phyloP scores from a whole-genome alignment of 2,329 filamentous ascomycete genomes.

The Calonectria henricotiae region DNA sequence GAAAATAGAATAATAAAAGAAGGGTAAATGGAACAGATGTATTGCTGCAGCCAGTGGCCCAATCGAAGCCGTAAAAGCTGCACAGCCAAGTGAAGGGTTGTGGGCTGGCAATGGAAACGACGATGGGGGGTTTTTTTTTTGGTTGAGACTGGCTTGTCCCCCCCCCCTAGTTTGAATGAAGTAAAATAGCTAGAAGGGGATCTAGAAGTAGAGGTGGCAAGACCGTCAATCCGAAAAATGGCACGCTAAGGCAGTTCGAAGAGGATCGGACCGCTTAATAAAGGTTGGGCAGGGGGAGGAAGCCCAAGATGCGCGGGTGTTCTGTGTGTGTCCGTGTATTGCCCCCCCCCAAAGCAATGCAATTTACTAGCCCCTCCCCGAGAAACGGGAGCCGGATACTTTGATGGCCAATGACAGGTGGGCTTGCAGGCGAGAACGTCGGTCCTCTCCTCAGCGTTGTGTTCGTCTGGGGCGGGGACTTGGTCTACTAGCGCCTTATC shows the following conservation, averaged over 20 bases:
- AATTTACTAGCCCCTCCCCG: conserved; percentile 13
- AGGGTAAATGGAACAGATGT: neutral
- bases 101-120: neutral
- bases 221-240: neutral
- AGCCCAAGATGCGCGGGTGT: neutral
- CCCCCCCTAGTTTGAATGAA: neutral
- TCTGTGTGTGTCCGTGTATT: neutral
- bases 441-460: conserved; percentile 1
- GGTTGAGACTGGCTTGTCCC: conserved; percentile 10
- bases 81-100: neutral
- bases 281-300: conserved; percentile 5
- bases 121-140: neutral
- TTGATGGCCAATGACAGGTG: conserved; percentile 34
- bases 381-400: conserved; percentile 45
- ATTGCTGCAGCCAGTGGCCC: no score
- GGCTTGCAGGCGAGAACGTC: neutral
- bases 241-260: conserved; percentile 8
- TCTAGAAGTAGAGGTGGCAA: neutral
- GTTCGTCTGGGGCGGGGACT: conserved; percentile 12
- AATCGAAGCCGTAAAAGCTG: no score
- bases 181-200: neutral
- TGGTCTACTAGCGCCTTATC: conserved; percentile 8
- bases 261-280: conserved; percentile 12
- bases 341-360: neutral
- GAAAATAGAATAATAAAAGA: neutral